Evolutionary conservation across 73 alveolate species (phyloP).

Genomic region (Symbiodinium natans): DNA sequence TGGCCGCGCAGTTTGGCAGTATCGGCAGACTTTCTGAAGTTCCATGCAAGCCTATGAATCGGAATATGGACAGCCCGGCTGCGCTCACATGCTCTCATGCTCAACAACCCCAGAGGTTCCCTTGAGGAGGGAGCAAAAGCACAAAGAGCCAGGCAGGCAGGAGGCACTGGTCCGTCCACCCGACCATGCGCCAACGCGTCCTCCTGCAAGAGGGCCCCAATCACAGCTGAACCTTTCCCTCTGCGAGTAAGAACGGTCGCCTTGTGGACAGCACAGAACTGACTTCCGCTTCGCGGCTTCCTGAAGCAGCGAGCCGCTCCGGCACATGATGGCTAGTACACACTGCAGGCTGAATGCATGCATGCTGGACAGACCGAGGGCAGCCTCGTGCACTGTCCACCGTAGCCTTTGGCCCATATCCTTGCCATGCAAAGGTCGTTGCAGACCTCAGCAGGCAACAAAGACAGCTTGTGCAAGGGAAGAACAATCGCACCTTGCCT

Average conservation of each 20-base stretch:
- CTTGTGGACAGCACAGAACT: slow-evolving; percentile 3
- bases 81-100: too few species aligned
- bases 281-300: background rate
- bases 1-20: background rate
- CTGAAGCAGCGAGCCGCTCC: background rate
- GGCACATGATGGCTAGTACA: too few species aligned
- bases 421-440: slow-evolving; percentile 5
- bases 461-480: background rate
- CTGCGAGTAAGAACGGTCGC: too few species aligned
- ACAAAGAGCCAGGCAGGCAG: background rate
- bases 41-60: too few species aligned
- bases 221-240: too few species aligned
- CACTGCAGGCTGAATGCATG: too few species aligned
- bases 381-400: slow-evolving; percentile 8
- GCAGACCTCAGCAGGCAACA: too few species aligned
- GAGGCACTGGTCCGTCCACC: slow-evolving; percentile 24
- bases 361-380: background rate
- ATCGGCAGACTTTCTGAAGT: too few species aligned
- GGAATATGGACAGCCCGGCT: too few species aligned
- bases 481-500: background rate
- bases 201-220: too few species aligned
- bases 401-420: background rate
- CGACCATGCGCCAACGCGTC: background rate
- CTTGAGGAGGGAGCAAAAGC: too few species aligned
- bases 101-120: too few species aligned